phyloP scores from a whole-genome alignment of 768 basidiomycete genomes.

The Cystobasidium tubakii region DNA sequence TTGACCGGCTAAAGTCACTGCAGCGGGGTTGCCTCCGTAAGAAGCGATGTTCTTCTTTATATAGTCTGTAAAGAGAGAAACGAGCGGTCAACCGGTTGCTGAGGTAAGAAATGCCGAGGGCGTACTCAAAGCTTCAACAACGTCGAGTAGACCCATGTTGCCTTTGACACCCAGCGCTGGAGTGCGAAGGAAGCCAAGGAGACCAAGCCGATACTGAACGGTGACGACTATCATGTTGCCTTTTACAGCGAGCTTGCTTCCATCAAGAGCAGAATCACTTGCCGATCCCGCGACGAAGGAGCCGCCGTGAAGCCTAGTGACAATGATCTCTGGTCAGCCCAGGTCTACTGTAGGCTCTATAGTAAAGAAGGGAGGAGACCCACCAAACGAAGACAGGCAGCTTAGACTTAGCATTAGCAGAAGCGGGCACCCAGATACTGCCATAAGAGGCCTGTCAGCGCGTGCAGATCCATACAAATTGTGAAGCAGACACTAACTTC shows the following conservation, averaged over 20 bases:
- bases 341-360: not conserved
- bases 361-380: not conserved
- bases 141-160: conserved; percentile 67
- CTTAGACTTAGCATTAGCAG: not conserved
- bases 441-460: conserved; percentile 38
- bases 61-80: conserved; percentile 53
- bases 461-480: conserved; percentile 35
- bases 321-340: not conserved
- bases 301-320: conserved; percentile 73
- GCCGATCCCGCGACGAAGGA: conserved; percentile 69
- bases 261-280: conserved; percentile 67
- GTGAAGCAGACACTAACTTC: conserved; percentile 62
- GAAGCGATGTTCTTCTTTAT: conserved; percentile 58
- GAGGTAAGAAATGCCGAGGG: not conserved
- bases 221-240: conserved; percentile 73
- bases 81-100: not conserved
- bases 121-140: conserved; percentile 58
- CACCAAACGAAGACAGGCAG: conserved; percentile 49
- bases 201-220: conserved; percentile 76
- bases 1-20: conserved; percentile 53
- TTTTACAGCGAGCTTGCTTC: conserved; percentile 64
- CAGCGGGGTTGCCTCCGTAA: conserved; percentile 63
- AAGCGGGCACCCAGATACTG: conserved; percentile 59
- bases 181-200: conserved; percentile 53
- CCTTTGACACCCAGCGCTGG: conserved; percentile 46